Evolutionary conservation across 441 rosid genomes (phyloP).

Genomic region (Gossypium davidsonii): DNA sequence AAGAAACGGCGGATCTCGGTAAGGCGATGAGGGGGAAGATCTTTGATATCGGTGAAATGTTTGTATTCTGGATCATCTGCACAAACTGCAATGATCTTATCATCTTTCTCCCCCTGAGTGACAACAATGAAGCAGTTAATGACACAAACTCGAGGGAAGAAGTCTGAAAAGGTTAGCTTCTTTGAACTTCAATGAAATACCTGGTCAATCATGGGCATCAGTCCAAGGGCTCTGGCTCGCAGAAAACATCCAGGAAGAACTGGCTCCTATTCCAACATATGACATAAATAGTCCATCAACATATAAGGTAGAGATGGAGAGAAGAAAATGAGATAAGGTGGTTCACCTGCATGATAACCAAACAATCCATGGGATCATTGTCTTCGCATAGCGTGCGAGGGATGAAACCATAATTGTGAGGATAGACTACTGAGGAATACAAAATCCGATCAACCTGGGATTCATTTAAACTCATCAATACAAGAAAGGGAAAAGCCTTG

Average conservation of each 20-base stretch:
- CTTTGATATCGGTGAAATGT: slow-evolving; percentile 75
- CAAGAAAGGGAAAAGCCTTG: background rate
- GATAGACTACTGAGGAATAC: slow-evolving; percentile 90
- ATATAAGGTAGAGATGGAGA: background rate
- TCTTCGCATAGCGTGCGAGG: slow-evolving; percentile 92
- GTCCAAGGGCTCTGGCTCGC: slow-evolving; percentile 88
- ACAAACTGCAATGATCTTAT: slow-evolving; percentile 92
- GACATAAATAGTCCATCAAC: background rate
- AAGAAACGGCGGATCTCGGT: slow-evolving; percentile 86
- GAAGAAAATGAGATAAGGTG: background rate
- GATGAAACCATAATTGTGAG: slow-evolving; percentile 91
- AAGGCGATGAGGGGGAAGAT: slow-evolving; percentile 92
- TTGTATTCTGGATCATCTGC: slow-evolving; percentile 95
- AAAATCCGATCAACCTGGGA: slow-evolving; percentile 73
- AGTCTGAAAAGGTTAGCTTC: background rate
- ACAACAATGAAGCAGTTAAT: background rate
- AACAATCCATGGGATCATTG: slow-evolving; percentile 88
- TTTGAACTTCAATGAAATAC: slow-evolving; percentile 24
- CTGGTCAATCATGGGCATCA: slow-evolving; percentile 98
- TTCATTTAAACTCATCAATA: background rate
- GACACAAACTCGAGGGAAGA: background rate
- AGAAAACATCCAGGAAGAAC: slow-evolving; percentile 93
- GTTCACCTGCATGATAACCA: slow-evolving; percentile 83
- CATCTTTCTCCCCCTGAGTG: slow-evolving; percentile 91
- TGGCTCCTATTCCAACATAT: slow-evolving; percentile 54